A percentile compares a stretch with the other conserved stretches of the same genome.
Conservation (phyloP, 441 rosid species). For the Iberis amara region DNA sequence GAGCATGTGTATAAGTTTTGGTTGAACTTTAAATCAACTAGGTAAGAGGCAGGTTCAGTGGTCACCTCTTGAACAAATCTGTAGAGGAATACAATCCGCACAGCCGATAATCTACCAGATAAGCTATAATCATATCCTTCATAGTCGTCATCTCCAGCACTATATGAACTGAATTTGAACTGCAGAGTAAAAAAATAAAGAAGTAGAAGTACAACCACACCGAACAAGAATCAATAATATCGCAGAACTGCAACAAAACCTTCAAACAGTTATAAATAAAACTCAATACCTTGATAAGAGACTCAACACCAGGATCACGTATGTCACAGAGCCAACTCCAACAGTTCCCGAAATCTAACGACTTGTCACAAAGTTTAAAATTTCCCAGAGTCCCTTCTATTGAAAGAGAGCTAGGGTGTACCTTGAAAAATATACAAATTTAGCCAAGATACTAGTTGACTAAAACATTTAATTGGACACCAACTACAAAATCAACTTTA, state of each 20-base stretch:
- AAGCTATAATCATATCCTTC: constrained; percentile 96
- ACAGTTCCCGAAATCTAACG: constrained; percentile 65
- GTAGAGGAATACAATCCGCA: constrained; percentile 91
- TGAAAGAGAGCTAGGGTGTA: constrained; percentile 88
- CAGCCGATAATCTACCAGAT: constrained; percentile 89
- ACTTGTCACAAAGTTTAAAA: constrained; percentile 93
- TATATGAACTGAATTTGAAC: constrained; percentile 85
- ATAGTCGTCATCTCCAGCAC: constrained; percentile 95
- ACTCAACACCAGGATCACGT: constrained; percentile 94
- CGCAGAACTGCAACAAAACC: constrained; percentile 10
- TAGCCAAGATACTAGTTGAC: constrained; percentile 22
- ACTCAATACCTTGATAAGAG: constrained; percentile 75
- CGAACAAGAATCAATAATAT: constrained; percentile 17
- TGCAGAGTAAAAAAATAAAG: constrained; percentile 39
- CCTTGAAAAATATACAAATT: constrained; percentile 41
- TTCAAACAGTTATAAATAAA: neutral
- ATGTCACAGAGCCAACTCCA: constrained; percentile 99
- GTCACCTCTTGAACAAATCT: constrained; percentile 94
- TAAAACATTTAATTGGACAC: neutral
- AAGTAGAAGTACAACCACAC: constrained; percentile 18
- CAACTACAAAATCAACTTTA: neutral
- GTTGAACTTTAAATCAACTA: constrained; percentile 8
- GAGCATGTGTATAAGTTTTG: neutral
- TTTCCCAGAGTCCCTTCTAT: constrained; percentile 94
- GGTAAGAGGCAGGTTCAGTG: constrained; percentile 19